These are phyloP conservation scores for Heliamphora exappendiculata DNA, from an alignment of 148 eudicot genomes.

Conservation along the genomic window DNA sequence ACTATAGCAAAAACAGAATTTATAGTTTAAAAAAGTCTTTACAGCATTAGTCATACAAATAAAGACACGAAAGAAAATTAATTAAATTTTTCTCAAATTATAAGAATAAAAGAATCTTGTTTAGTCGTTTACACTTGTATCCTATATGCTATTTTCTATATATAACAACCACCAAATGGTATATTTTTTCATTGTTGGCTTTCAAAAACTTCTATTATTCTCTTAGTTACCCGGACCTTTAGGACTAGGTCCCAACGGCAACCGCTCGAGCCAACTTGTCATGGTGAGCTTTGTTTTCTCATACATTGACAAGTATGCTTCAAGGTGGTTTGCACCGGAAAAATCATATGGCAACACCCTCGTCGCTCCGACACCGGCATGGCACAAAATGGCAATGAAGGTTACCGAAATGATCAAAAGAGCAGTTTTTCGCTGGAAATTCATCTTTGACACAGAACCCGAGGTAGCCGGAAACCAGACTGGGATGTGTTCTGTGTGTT, in stretches of 20 bases:
- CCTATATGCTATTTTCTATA: neutral
- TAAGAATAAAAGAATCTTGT: neutral
- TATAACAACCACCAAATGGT: neutral
- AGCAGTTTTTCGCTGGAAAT: neutral
- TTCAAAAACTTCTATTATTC: neutral
- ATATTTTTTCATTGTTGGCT: neutral
- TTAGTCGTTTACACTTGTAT: neutral
- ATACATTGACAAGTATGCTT: neutral
- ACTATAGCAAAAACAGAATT: no score
- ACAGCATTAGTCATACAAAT: no score
- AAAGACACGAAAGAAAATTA: neutral
- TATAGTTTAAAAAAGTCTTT: no score
- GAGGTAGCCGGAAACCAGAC: neutral
- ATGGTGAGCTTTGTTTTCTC: conserved; percentile 7
- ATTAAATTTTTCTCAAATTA: neutral
- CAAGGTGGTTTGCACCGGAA: conserved; percentile 6
- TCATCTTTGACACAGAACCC: neutral
- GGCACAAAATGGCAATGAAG: neutral
- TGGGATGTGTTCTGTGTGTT: neutral
- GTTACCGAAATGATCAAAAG: conserved; percentile 1
- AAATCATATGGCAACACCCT: conserved; percentile 14
- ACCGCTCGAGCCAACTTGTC: conserved; percentile 11
- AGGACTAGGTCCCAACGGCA: conserved; percentile 16
- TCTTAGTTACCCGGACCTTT: conserved; percentile 14
- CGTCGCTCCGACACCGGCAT: neutral